Evolutionary conservation across 2,329 filamentous ascomycete genomes (phyloP).

Genomic region (Clarireedia monteithiana): DNA sequence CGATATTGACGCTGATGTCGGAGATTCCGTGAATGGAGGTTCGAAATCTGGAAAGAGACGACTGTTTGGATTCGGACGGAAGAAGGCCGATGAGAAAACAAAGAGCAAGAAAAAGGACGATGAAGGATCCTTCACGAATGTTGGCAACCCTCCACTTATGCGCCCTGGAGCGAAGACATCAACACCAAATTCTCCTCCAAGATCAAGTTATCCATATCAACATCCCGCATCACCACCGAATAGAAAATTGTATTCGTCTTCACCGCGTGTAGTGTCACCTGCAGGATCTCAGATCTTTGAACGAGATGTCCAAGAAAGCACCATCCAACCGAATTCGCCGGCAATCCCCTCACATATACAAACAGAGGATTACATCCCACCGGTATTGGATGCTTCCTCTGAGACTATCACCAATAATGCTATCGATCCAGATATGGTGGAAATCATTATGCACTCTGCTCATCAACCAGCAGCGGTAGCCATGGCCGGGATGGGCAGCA

Average conservation of each 20-base stretch:
- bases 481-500: slow-evolving; percentile 45
- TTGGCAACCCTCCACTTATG: slow-evolving; percentile 19
- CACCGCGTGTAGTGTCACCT: slow-evolving; percentile 70
- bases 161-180: slow-evolving; percentile 22
- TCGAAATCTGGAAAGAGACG: slow-evolving; percentile 45
- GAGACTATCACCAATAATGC: slow-evolving; percentile 83
- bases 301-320: slow-evolving; percentile 82
- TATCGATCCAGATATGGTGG: slow-evolving; percentile 80
- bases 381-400: slow-evolving; percentile 84
- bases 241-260: slow-evolving; percentile 57
- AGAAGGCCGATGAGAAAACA: slow-evolving; percentile 44
- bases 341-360: slow-evolving; percentile 92
- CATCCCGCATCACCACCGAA: slow-evolving; percentile 54
- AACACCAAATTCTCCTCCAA: slow-evolving; percentile 36
- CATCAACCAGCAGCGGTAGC: slow-evolving; percentile 72
- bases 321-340: slow-evolving; percentile 62
- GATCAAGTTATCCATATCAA: slow-evolving; percentile 34
- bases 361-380: slow-evolving; percentile 88
- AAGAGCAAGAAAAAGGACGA: slow-evolving; percentile 34
- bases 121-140: slow-evolving; percentile 15
- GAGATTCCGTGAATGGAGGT: slow-evolving; percentile 28
- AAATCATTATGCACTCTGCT: slow-evolving; percentile 80
- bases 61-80: slow-evolving; percentile 56
- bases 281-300: slow-evolving; percentile 82
- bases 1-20: slow-evolving; percentile 20